Percentiles rank a stretch among this genome's conserved stretches.
phyloP scores from a whole-genome alignment of 192 early-diverging fungal genomes.

The Mortierella antarctica region DNA sequence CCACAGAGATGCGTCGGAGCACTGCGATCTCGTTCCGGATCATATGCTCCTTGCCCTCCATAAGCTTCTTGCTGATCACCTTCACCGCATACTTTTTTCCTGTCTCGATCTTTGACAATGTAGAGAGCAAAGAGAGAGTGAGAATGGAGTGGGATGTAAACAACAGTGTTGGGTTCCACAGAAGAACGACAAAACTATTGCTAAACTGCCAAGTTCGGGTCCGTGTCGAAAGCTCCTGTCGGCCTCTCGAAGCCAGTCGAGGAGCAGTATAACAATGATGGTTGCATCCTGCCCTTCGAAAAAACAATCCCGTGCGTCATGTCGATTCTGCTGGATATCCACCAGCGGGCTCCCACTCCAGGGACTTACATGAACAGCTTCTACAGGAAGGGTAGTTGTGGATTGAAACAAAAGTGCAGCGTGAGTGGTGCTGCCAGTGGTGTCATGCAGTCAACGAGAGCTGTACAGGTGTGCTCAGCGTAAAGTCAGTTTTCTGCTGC shows the following conservation, averaged over 20 bases:
- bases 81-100: slow-evolving; percentile 80
- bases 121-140: not conserved
- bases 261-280: not conserved
- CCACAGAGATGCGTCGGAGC: slow-evolving; percentile 72
- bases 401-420: not conserved
- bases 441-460: no score
- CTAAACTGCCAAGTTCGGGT: no score
- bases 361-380: slow-evolving; percentile 27
- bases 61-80: slow-evolving; percentile 79
- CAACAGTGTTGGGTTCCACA: no score
- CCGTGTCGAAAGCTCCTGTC: not conserved
- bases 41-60: slow-evolving; percentile 73
- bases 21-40: slow-evolving; percentile 80
- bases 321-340: no score
- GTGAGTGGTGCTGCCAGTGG: no score
- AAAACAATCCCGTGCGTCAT: no score
- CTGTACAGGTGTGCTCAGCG: not conserved
- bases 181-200: no score
- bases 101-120: slow-evolving; percentile 62
- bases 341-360: no score
- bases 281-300: no score
- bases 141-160: not conserved
- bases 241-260: not conserved
- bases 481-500: not conserved
- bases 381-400: not conserved